Conservation (phyloP, 805 yeast genomes). For the Zygoascus tannicola region DNA sequence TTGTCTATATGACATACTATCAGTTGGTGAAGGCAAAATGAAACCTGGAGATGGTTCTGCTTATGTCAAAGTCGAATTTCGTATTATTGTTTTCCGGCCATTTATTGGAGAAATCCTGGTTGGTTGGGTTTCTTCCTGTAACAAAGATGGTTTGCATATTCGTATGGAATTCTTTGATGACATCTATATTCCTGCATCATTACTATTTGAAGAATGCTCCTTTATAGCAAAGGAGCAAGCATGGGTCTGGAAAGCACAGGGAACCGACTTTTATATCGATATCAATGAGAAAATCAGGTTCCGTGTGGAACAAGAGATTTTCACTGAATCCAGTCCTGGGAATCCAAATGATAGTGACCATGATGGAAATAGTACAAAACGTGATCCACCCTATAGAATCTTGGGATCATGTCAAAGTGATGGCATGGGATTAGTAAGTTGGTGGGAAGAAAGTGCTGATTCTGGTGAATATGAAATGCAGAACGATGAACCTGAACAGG, state of each 20-base stretch:
- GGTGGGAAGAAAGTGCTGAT: conserved; percentile 70
- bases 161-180: conserved; percentile 86
- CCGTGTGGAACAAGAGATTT: conserved; percentile 81
- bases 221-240: conserved; percentile 71
- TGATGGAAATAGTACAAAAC: conserved; percentile 10
- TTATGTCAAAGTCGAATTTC: conserved; percentile 61
- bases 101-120: conserved; percentile 87
- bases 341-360: conserved; percentile 36
- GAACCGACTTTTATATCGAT: conserved; percentile 71
- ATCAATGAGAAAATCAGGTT: conserved; percentile 85
- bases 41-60: conserved; percentile 94
- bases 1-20: conserved; percentile 71
- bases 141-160: conserved; percentile 78
- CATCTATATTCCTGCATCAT: conserved; percentile 74
- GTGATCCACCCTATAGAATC: conserved; percentile 69
- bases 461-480: not conserved
- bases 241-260: conserved; percentile 77
- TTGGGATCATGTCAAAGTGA: conserved; percentile 88
- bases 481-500: not conserved
- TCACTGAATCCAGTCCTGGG: conserved; percentile 73
- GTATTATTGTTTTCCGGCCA: conserved; percentile 82
- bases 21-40: conserved; percentile 79
- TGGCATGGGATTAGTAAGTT: conserved; percentile 91
- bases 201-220: conserved; percentile 69
- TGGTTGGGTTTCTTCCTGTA: conserved; percentile 88